Percentiles rank a stretch among this genome's conserved stretches.
Evolutionary conservation across 352 stramenopile genomes (phyloP).

Genomic region (Phytophthora pluvialis): DNA sequence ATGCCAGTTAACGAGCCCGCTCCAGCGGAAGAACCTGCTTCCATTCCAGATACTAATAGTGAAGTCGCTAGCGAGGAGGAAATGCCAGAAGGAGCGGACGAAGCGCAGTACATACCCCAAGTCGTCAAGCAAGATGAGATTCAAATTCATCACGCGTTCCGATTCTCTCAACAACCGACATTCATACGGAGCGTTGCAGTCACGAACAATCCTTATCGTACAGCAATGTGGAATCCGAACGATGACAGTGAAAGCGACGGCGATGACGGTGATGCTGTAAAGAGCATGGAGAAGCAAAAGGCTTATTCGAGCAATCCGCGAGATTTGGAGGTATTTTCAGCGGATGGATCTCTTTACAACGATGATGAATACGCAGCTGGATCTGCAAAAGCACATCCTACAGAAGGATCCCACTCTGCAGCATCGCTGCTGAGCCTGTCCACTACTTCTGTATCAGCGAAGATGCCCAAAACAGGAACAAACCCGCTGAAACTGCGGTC

Average conservation of each 20-base stretch:
- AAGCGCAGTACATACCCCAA: conserved; percentile 13
- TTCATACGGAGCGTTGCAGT: conserved; percentile 44
- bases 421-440: too few species aligned
- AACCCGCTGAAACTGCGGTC: conserved; percentile 3
- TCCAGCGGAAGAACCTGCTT: not conserved
- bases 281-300: not conserved
- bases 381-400: too few species aligned
- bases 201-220: conserved; percentile 47
- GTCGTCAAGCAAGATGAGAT: conserved; percentile 22
- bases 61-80: conserved; percentile 6
- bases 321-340: conserved; percentile 12
- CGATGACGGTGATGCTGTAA: conserved; percentile 9
- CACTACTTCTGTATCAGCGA: not conserved
- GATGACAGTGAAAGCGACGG: conserved; percentile 63
- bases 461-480: conserved; percentile 1
- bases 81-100: not conserved
- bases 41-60: not conserved
- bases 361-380: not conserved
- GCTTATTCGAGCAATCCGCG: not conserved
- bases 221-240: conserved; percentile 44
- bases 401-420: too few species aligned
- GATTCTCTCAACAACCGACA: conserved; percentile 55
- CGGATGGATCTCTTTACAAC: conserved; percentile 22
- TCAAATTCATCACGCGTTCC: conserved; percentile 37
- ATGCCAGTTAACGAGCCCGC: conserved; percentile 6